A percentile compares a stretch with the other conserved stretches of the same genome.
phyloP scores from a whole-genome alignment of 306 rosid species.

The Fagus crenata region DNA sequence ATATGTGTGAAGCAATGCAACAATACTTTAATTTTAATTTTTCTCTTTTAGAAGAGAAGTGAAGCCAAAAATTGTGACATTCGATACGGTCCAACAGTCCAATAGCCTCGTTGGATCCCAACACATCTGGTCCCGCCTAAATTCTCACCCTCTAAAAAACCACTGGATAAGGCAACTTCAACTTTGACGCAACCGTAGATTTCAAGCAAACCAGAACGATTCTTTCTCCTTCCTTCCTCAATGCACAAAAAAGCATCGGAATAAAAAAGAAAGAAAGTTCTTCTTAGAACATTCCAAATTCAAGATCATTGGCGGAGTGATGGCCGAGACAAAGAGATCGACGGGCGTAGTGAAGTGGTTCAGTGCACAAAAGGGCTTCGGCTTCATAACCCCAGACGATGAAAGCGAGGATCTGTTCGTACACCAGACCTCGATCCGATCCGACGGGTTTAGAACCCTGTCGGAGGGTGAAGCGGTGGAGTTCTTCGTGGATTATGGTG shows the following conservation, averaged over 20 bases:
- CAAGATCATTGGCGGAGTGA: conserved; percentile 25
- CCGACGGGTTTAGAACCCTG: conserved; percentile 68
- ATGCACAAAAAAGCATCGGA: neutral
- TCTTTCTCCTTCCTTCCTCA: too few species aligned
- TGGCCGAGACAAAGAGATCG: conserved; percentile 53
- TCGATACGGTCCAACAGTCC: neutral
- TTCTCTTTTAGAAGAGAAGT: too few species aligned
- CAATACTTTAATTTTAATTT: too few species aligned
- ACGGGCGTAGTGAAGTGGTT: conserved; percentile 83
- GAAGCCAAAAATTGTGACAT: too few species aligned
- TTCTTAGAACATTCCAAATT: conserved; percentile 8
- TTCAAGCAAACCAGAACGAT: too few species aligned
- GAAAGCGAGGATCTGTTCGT: conserved; percentile 75
- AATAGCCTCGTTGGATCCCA: neutral
- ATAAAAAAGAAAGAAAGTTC: conserved; percentile 13
- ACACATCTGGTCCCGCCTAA: neutral
- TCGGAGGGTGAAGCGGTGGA: conserved; percentile 64
- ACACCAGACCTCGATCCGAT: conserved; percentile 74
- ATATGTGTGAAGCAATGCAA: too few species aligned
- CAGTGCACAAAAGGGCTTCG: conserved; percentile 74
- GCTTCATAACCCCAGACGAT: conserved; percentile 69
- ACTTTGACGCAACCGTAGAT: neutral
- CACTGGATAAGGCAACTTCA: neutral
- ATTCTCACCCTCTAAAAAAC: neutral
- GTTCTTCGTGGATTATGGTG: conserved; percentile 48